Conservation (phyloP, 495 filamentous ascomycete species). For the Xylaria intraflava region DNA sequence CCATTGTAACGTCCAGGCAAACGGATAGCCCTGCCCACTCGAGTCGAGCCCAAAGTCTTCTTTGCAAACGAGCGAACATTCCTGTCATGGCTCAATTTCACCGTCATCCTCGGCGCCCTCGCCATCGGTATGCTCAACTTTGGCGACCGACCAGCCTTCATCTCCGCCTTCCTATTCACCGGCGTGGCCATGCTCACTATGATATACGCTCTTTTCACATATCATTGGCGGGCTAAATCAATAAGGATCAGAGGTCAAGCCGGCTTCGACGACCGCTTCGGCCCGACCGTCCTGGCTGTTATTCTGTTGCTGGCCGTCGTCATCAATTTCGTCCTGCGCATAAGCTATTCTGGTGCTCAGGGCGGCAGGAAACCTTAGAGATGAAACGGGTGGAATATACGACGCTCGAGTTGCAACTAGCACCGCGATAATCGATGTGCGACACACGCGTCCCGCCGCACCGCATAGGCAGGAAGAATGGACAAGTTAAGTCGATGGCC, state of each 20-base stretch:
- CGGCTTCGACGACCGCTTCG: slow-evolving; percentile 92
- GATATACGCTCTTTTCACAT: slow-evolving; percentile 90
- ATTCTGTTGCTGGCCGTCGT: slow-evolving; percentile 78
- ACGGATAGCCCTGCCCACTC: slow-evolving; percentile 94
- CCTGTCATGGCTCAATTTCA: slow-evolving; percentile 98
- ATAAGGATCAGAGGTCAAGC: slow-evolving; percentile 87
- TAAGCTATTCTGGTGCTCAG: slow-evolving; percentile 47
- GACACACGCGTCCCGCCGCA: background rate
- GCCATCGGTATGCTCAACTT: slow-evolving; percentile 97
- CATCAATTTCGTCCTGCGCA: slow-evolving; percentile 87
- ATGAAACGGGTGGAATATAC: background rate
- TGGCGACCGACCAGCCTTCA: slow-evolving; percentile 85
- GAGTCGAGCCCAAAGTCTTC: slow-evolving; percentile 99
- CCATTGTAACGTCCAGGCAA: slow-evolving; percentile 57
- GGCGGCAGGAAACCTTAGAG: slow-evolving; percentile 27
- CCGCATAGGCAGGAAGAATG: background rate
- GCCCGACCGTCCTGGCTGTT: slow-evolving; percentile 81
- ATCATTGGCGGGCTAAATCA: slow-evolving; percentile 92
- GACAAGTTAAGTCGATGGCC: background rate
- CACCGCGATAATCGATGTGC: background rate
- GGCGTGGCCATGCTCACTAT: slow-evolving; percentile 90
- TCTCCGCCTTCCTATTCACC: slow-evolving; percentile 89
- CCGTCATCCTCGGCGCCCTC: slow-evolving; percentile 91
- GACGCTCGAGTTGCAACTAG: background rate
- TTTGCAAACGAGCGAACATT: slow-evolving; percentile 99